Evolutionary conservation across 352 stramenopile genomes (phyloP).

Genomic region (Thraustochytrium striatum): DNA sequence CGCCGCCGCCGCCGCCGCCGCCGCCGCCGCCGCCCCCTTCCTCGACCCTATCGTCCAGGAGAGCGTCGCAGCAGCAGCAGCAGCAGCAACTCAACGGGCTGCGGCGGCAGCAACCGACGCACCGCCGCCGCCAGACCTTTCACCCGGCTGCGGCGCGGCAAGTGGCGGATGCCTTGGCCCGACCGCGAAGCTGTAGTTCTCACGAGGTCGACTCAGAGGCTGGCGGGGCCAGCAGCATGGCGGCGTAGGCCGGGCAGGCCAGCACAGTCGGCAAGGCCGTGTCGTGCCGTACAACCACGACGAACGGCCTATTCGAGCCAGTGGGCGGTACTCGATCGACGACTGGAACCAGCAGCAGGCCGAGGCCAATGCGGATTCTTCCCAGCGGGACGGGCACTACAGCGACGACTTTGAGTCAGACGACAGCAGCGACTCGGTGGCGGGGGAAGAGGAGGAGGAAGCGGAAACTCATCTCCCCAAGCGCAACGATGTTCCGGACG

Average conservation of each 20-base stretch:
- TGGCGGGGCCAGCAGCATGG: not conserved
- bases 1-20: too few species aligned
- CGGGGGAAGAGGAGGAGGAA: too few species aligned
- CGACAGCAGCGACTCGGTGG: not conserved
- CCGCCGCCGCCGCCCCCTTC: too few species aligned
- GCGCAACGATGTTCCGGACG: too few species aligned
- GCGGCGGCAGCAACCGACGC: not conserved
- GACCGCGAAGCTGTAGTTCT: not conserved
- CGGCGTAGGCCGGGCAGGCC: not conserved
- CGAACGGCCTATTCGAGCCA: not conserved
- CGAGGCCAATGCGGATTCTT: not conserved
- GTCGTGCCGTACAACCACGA: constrained; percentile 28
- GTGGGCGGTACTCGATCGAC: constrained; percentile 7
- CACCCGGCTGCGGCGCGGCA: not conserved
- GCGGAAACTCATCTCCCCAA: too few species aligned
- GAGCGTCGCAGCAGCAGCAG: too few species aligned
- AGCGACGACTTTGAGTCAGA: constrained; percentile 19
- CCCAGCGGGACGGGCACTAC: not conserved
- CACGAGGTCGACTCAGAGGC: too few species aligned
- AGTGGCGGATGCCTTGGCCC: not conserved
- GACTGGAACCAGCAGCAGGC: not conserved
- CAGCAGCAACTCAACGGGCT: not conserved
- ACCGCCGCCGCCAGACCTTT: not conserved
- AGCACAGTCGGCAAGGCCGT: not conserved
- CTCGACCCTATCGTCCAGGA: too few species aligned